Percentiles rank a stretch among this genome's conserved stretches.
These are phyloP conservation scores for Cicer yamashitae DNA, from an alignment of 306 rosid genomes.

Conservation along the genomic window DNA sequence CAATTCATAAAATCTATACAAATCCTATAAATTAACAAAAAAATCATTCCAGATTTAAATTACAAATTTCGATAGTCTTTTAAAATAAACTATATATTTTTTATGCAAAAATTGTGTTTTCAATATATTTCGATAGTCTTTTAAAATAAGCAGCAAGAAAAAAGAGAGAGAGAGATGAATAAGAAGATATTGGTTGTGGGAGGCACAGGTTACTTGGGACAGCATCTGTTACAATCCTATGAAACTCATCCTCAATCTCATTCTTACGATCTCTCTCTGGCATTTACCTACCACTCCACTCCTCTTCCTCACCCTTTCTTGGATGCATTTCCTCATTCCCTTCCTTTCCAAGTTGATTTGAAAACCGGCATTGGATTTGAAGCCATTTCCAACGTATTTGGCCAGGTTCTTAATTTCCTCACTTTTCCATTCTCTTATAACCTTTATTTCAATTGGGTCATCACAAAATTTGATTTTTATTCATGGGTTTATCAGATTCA, in stretches of 20 bases:
- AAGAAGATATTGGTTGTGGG: slow-evolving; percentile 81
- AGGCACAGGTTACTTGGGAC: slow-evolving; percentile 95
- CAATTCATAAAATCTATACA: too few species aligned
- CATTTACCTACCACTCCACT: slow-evolving; percentile 69
- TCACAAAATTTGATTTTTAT: slow-evolving; percentile 22
- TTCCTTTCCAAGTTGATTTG: slow-evolving; percentile 73
- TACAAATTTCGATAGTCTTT: too few species aligned
- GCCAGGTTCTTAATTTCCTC: slow-evolving; percentile 61
- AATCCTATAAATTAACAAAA: too few species aligned
- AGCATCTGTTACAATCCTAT: slow-evolving; percentile 74
- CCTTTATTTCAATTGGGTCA: slow-evolving; percentile 15
- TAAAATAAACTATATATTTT: too few species aligned
- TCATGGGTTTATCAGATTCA: neutral
- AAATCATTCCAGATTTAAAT: too few species aligned
- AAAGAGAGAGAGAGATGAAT: slow-evolving; percentile 43
- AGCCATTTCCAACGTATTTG: slow-evolving; percentile 65
- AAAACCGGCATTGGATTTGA: slow-evolving; percentile 77
- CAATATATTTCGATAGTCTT: too few species aligned
- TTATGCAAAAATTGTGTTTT: too few species aligned
- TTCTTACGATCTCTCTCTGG: slow-evolving; percentile 60
- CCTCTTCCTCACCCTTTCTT: slow-evolving; percentile 63
- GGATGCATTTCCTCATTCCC: slow-evolving; percentile 57
- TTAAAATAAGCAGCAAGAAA: too few species aligned
- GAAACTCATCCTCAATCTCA: slow-evolving; percentile 36
- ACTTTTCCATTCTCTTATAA: neutral